These are phyloP conservation scores for Suhomyces terraborum DNA, from an alignment of 1,139 yeast genomes.

Conservation along the genomic window DNA sequence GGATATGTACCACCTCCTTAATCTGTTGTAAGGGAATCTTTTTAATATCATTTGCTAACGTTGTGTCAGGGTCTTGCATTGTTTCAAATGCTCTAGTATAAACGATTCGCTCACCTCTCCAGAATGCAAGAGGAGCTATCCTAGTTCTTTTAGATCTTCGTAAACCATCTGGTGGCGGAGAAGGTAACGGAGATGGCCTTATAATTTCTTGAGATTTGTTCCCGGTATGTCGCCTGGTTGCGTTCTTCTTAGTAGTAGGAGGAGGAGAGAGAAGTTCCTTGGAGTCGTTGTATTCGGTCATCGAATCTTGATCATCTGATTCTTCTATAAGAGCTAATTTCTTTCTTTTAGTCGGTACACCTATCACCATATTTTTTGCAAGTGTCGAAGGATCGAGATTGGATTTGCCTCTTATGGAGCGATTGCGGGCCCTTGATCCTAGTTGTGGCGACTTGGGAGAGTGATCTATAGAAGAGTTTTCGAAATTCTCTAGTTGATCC, in stretches of 20 bases:
- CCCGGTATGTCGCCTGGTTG: constrained; percentile 8
- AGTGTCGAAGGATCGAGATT: constrained; percentile 22
- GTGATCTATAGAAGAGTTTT: neutral
- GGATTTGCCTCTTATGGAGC: neutral
- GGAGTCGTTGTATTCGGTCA: constrained; percentile 14
- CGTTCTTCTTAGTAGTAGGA: constrained; percentile 19
- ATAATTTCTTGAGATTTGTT: constrained; percentile 1
- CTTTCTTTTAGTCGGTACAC: constrained; percentile 25
- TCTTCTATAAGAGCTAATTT: constrained; percentile 14
- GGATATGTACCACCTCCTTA: constrained; percentile 57
- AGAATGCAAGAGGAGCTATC: constrained; percentile 75
- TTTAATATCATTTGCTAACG: constrained; percentile 36
- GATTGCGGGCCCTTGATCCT: neutral
- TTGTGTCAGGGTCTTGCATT: constrained; percentile 39
- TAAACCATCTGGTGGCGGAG: constrained; percentile 50
- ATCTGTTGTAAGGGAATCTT: constrained; percentile 59
- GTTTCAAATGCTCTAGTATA: constrained; percentile 54
- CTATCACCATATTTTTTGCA: constrained; percentile 48
- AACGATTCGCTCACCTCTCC: constrained; percentile 81
- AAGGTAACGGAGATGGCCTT: constrained; percentile 38
- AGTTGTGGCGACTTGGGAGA: too few species aligned
- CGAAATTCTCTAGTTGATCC: constrained; percentile 5
- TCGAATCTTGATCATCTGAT: constrained; percentile 26
- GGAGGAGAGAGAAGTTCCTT: constrained; percentile 24
- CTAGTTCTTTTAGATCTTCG: constrained; percentile 62